These are phyloP conservation scores for Daldinia bambusicola DNA, from an alignment of 495 filamentous ascomycete genomes.

Conservation along the genomic window DNA sequence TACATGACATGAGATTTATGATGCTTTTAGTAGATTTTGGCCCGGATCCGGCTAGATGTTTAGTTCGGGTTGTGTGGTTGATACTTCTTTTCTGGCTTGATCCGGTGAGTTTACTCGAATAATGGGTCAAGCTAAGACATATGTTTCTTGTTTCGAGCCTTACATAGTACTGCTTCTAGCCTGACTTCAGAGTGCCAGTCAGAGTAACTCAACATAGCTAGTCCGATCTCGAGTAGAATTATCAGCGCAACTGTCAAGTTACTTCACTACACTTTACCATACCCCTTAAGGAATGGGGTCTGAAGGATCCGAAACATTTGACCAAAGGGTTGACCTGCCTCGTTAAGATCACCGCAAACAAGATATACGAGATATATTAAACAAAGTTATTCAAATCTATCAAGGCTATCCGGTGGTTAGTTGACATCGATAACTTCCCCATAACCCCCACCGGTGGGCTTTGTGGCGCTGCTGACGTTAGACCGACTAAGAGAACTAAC, in stretches of 20 bases:
- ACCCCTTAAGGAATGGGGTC: slow-evolving; percentile 17
- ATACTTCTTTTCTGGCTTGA: neutral
- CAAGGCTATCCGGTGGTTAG: neutral
- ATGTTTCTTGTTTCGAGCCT: neutral
- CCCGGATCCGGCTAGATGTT: slow-evolving; percentile 4
- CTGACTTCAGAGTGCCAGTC: neutral
- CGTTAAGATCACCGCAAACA: slow-evolving; percentile 4
- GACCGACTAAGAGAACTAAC: slow-evolving; percentile 27
- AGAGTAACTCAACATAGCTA: neutral
- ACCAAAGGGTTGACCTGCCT: slow-evolving; percentile 7
- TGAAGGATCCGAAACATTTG: slow-evolving; percentile 23
- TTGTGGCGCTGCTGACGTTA: slow-evolving; percentile 38
- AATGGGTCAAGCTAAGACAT: neutral
- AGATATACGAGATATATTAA: neutral
- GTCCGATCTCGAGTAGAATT: neutral
- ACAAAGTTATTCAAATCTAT: neutral
- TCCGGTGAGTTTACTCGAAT: neutral
- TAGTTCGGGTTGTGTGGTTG: neutral
- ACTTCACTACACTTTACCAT: too few relatives aligned
- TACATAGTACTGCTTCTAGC: neutral
- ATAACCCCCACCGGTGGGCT: neutral
- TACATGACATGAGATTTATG: neutral
- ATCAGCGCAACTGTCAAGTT: neutral
- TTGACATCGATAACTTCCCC: neutral
- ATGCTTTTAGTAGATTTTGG: neutral